These are phyloP conservation scores for Madurella fahalii DNA, from an alignment of 2,329 filamentous ascomycete species.

Conservation along the genomic window DNA sequence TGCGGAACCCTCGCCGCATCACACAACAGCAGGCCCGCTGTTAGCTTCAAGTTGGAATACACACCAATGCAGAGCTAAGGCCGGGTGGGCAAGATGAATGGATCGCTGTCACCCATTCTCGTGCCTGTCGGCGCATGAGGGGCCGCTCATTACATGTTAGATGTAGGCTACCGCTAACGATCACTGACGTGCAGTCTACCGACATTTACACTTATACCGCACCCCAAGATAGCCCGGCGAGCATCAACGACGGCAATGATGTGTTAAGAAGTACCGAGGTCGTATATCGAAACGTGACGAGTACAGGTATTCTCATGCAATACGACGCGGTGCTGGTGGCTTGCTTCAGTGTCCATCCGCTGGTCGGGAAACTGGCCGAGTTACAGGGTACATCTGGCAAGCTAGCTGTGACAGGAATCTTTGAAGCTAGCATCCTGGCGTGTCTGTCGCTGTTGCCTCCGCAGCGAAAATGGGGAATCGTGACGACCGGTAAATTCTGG, in stretches of 20 bases:
- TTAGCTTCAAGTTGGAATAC: not conserved
- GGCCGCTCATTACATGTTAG: no score
- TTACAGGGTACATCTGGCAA: conserved; percentile 19
- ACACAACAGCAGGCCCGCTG: not conserved
- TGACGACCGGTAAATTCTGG: conserved; percentile 85
- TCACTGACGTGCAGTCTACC: conserved; percentile 34
- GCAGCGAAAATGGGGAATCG: conserved; percentile 67
- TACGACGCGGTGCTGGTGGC: conserved; percentile 81
- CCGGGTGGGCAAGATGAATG: no score
- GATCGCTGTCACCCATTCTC: no score
- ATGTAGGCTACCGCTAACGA: not conserved
- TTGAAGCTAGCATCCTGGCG: conserved; percentile 73
- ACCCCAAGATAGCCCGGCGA: conserved; percentile 57
- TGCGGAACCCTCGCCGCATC: not conserved
- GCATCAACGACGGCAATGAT: conserved; percentile 73
- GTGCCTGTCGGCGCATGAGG: no score
- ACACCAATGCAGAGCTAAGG: no score
- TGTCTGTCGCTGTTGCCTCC: conserved; percentile 51
- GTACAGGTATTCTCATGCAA: conserved; percentile 33
- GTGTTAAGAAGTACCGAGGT: conserved; percentile 59
- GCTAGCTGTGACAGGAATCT: conserved; percentile 71
- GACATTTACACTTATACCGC: conserved; percentile 63
- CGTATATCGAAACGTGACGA: conserved; percentile 54
- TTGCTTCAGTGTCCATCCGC: conserved; percentile 81
- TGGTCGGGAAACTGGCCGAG: conserved; percentile 58